Evolutionary conservation across 2,329 filamentous ascomycete genomes (phyloP).

Genomic region (Fusarium sp.): DNA sequence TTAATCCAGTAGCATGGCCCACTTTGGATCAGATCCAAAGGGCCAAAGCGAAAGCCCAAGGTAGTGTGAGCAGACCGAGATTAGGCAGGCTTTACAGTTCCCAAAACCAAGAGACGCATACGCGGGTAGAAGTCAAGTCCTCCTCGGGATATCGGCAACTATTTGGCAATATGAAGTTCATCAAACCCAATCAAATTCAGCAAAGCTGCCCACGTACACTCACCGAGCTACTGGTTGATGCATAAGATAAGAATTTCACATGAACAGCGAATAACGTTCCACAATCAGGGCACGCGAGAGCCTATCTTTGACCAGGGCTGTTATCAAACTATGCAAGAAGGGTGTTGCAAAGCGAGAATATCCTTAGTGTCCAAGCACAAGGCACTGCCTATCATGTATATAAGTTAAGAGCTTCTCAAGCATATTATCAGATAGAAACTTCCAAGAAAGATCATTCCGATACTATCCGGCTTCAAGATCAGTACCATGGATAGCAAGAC

Average conservation of each 20-base stretch:
- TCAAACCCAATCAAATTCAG: neutral
- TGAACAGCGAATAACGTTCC: neutral
- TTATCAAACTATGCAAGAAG: too few relatives aligned
- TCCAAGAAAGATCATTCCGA: accelerated
- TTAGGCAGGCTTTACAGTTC: accelerated
- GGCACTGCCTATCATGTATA: neutral
- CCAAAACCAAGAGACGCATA: neutral
- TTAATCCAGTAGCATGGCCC: neutral
- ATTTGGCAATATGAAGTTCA: accelerated
- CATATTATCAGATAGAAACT: accelerated
- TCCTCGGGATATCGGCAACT: neutral
- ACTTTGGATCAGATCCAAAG: neutral
- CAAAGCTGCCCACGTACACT: neutral
- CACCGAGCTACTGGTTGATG: neutral
- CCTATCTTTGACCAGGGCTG: too few relatives aligned
- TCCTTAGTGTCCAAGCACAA: neutral
- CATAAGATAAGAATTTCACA: too few relatives aligned
- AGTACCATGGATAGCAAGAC: neutral
- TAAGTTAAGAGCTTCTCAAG: neutral
- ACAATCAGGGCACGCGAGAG: neutral
- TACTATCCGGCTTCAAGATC: neutral
- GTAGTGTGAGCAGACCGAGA: neutral
- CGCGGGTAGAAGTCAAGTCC: too few relatives aligned
- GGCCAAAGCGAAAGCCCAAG: too few relatives aligned
- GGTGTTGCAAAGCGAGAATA: too few relatives aligned